Base-by-base conservation (phyloP, 1,284 basidiomycete genomes). In the Vanrija pseudolonga region DNA sequence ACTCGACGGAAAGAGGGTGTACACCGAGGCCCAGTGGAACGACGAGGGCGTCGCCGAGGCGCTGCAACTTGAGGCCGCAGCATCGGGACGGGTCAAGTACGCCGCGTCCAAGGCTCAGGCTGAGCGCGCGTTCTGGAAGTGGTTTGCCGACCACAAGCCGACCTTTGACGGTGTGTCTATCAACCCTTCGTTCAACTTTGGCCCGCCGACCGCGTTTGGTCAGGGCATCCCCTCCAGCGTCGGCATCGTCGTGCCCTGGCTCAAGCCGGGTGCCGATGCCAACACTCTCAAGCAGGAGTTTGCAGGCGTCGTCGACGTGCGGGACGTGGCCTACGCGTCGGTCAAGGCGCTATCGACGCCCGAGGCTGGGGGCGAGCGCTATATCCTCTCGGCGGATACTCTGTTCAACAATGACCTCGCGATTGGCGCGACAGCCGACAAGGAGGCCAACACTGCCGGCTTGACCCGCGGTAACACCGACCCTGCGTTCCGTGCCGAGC, bases 1-100 rank as follows among this genome's bases (percentile, higher is more conserved):
- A 42, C 20, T 20, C 39, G 41, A 1, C 40, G n/a, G 20, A 32
- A 15, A 15, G 32, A 14, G n/a, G 11, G 32, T 32, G 12, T 61
- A 59, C 53, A 60, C 61, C 15, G 63, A 65, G 23, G 48, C 53
- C 9, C 79, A 85, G 65, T 89, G 87, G 87, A 86, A 89, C 73
- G 69, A 82, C 7, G 73, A 77, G 6, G 51, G n/a, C 18, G 51
- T 53, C 18, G 51, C 32, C 32, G 36, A 20, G 28, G 32, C 32
- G 9, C 32, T 32, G 11, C 12, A 32, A 12, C 32, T 32, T 12
- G 32, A 32, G 32, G 32, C 32, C 32, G 32, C 32, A 4, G 32
- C 32, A 12, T 12, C 32, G 4, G 32, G 32, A 32, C 9, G 4
- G 9, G 32, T 32, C 32, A 40, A 40, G 39, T 40, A 40, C 19